These are phyloP conservation scores for Penicillium angulare DNA, from an alignment of 495 filamentous ascomycete species.

Conservation along the genomic window DNA sequence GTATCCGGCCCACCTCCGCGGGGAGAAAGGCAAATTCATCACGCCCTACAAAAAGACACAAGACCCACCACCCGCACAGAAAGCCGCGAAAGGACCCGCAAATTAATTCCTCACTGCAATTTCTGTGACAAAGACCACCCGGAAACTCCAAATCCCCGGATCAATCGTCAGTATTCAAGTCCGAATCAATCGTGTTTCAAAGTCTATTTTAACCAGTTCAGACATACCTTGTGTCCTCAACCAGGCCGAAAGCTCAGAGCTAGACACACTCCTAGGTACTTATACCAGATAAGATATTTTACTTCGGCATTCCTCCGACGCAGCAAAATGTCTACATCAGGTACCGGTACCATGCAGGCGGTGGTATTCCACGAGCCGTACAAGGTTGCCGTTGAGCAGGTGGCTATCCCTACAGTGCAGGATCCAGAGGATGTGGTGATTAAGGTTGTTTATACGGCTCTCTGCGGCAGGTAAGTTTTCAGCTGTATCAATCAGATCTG, in stretches of 20 bases:
- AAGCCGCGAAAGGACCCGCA: slow-evolving; percentile 7
- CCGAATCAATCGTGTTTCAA: too few species aligned
- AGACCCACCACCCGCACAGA: slow-evolving; percentile 14
- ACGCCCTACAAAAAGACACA: too few species aligned
- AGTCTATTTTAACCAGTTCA: too few species aligned
- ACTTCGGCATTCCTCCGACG: too few species aligned
- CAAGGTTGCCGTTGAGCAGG: slow-evolving; percentile 48
- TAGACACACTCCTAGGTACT: too few species aligned
- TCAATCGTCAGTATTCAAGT: not conserved
- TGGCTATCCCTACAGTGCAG: slow-evolving; percentile 57
- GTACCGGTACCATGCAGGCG: slow-evolving; percentile 43
- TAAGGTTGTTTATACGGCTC: slow-evolving; percentile 79
- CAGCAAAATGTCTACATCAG: slow-evolving; percentile 14
- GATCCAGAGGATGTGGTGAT: slow-evolving; percentile 77
- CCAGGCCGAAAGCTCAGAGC: too few species aligned
- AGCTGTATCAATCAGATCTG: not conserved
- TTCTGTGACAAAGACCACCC: not conserved
- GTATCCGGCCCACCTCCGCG: too few species aligned
- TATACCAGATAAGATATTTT: too few species aligned
- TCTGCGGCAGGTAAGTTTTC: slow-evolving; percentile 79
- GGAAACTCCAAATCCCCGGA: not conserved
- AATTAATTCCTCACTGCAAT: slow-evolving; percentile 2
- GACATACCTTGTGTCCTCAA: too few species aligned
- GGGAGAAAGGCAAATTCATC: too few species aligned
- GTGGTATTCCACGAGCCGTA: slow-evolving; percentile 50